Percentiles rank a stretch among this genome's conserved stretches.
phyloP scores from a whole-genome alignment of 1,284 basidiomycete species.

The Cutaneotrichosporon sp. region DNA sequence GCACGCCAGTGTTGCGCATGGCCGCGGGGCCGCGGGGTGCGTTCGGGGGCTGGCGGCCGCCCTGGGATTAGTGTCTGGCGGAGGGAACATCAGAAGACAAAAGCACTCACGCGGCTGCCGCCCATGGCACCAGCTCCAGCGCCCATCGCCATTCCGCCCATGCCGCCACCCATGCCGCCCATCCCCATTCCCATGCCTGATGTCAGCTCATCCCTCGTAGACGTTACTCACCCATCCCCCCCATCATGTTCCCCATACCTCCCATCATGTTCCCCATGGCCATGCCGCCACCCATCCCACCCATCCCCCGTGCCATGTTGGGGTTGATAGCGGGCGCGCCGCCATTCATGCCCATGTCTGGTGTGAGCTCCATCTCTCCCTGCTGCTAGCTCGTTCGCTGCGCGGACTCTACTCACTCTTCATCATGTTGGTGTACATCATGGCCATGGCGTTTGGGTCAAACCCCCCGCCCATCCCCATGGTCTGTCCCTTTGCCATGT shows the following conservation, averaged over 20 bases:
- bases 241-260: constrained; percentile 45
- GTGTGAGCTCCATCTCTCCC: neutral
- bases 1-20: constrained; percentile 46
- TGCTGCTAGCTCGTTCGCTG: neutral
- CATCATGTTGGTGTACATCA: constrained; percentile 60
- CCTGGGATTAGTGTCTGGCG: constrained; percentile 7
- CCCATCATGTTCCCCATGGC: constrained; percentile 44
- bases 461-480: constrained; percentile 39
- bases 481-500: constrained; percentile 53
- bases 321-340: constrained; percentile 52
- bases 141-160: constrained; percentile 54
- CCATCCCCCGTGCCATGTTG: constrained; percentile 40
- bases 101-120: constrained; percentile 28
- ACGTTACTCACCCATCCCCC: constrained; percentile 52
- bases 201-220: constrained; percentile 5
- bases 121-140: constrained; percentile 46
- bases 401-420: constrained; percentile 27
- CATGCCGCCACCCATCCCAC: constrained; percentile 20
- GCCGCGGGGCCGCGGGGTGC: constrained; percentile 55
- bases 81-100: neutral
- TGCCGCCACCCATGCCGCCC: constrained; percentile 26
- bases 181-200: constrained; percentile 27
- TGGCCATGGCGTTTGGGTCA: constrained; percentile 58
- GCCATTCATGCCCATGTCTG: constrained; percentile 40
- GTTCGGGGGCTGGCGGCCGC: constrained; percentile 34